Percentiles rank a stretch among this genome's conserved stretches.
Conservation (phyloP, 345 rosid species). For the Bretschneidera sinensis region DNA sequence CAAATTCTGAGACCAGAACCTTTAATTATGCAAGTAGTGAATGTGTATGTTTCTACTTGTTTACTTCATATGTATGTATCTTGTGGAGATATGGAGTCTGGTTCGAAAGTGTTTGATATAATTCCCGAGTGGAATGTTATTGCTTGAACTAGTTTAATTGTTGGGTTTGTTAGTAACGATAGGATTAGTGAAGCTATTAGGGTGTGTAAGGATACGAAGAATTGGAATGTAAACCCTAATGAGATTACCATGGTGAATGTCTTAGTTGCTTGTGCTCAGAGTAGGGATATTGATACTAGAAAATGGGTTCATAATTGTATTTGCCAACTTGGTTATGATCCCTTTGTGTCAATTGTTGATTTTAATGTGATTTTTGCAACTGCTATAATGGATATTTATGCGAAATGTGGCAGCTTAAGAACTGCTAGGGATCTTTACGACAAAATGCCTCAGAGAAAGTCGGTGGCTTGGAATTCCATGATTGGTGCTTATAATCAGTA, state of each 20-base stretch:
- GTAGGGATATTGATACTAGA: conserved; percentile 23
- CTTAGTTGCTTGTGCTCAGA: conserved; percentile 27
- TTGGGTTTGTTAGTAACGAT: conserved; percentile 30
- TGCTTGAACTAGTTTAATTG: conserved; percentile 33
- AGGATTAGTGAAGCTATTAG: conserved; percentile 16
- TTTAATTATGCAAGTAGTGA: conserved; percentile 24
- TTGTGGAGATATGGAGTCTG: conserved; percentile 22
- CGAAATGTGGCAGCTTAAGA: conserved; percentile 36
- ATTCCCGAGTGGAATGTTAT: conserved; percentile 33
- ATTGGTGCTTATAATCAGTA: conserved; percentile 37
- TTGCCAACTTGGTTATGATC: conserved; percentile 26
- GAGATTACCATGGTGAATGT: conserved; percentile 30
- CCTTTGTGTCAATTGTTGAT: conserved; percentile 6
- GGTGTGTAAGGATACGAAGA: conserved; percentile 24
- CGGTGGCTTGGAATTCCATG: conserved; percentile 43
- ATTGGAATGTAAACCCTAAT: conserved; percentile 24
- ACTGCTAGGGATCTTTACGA: conserved; percentile 41
- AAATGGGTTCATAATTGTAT: conserved; percentile 26
- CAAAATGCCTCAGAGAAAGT: conserved; percentile 36
- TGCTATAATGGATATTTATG: conserved; percentile 30
- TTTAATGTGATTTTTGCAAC: conserved; percentile 33
- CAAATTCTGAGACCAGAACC: conserved; percentile 9
- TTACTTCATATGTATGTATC: conserved; percentile 33
- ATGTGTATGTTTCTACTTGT: conserved; percentile 34
- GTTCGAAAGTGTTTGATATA: conserved; percentile 26